A percentile compares a stretch with the other conserved stretches of the same genome.
These are phyloP conservation scores for Alloteropsis angusta DNA, from an alignment of 202 grass and related monocot genomes.

Conservation along the genomic window DNA sequence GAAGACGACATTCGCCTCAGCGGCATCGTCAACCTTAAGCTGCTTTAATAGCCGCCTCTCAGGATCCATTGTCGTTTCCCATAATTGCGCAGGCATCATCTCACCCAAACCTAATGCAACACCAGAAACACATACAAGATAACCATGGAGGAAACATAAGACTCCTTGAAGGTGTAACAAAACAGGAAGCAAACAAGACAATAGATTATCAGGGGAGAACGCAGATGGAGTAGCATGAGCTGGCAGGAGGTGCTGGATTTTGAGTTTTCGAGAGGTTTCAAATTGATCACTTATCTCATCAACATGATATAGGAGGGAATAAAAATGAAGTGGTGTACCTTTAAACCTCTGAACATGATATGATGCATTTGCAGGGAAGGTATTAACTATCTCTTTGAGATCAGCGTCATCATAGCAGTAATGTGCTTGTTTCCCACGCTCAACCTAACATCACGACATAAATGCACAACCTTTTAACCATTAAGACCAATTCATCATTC, in stretches of 20 bases:
- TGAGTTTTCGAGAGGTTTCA: background rate
- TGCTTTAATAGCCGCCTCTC: conserved; percentile 87
- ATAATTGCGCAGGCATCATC: conserved; percentile 95
- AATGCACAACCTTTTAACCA: background rate
- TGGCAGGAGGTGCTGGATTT: background rate
- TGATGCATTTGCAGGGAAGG: conserved; percentile 74
- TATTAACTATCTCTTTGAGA: conserved; percentile 62
- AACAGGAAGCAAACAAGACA: background rate
- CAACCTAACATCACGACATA: conserved; percentile 59
- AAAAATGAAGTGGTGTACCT: conserved; percentile 39
- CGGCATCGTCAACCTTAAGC: conserved; percentile 80
- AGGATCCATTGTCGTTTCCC: conserved; percentile 96
- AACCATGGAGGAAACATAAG: background rate
- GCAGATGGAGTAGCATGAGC: background rate
- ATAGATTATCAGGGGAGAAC: background rate
- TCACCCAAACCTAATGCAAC: conserved; percentile 71
- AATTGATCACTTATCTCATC: background rate
- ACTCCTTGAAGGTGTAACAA: background rate
- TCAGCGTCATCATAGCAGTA: conserved; percentile 87
- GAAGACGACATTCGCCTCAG: conserved; percentile 77
- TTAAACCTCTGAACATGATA: conserved; percentile 97
- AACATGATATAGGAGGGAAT: background rate
- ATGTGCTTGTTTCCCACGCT: conserved; percentile 84
- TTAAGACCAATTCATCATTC: conserved; percentile 3
- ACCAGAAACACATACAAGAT: background rate